Evolutionary conservation across 2,329 filamentous ascomycete genomes (phyloP).

Genomic region (Dothideomycetidae sp.): DNA sequence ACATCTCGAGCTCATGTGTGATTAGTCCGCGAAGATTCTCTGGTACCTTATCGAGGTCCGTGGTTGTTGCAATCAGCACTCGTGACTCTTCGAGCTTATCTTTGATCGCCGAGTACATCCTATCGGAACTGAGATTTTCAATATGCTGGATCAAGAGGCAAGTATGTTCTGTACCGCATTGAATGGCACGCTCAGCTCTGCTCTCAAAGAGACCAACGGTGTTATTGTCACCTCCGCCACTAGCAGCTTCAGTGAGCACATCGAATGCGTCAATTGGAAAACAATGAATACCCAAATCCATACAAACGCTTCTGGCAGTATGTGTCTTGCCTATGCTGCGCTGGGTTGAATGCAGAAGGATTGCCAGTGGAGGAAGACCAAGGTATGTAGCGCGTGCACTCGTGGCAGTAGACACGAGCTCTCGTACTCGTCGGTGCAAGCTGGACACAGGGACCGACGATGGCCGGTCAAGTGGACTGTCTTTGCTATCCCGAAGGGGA

Average conservation of each 20-base stretch:
- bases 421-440: conserved; percentile 52
- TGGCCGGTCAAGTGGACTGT: conserved; percentile 29
- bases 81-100: conserved; percentile 67
- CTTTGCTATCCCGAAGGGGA: conserved; percentile 40
- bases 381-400: conserved; percentile 76
- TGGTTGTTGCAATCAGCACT: conserved; percentile 84
- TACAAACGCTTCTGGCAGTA: conserved; percentile 59
- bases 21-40: conserved; percentile 83
- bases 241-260: conserved; percentile 79
- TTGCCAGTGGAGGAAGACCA: conserved; percentile 73
- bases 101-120: conserved; percentile 72
- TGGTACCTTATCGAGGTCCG: conserved; percentile 85
- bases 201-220: conserved; percentile 83
- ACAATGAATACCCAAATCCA: conserved; percentile 78
- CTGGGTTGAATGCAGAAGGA: conserved; percentile 82
- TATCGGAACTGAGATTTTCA: conserved; percentile 79
- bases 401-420: conserved; percentile 76
- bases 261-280: conserved; percentile 88
- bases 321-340: conserved; percentile 86
- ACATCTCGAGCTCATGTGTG: conserved; percentile 89
- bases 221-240: conserved; percentile 80
- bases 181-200: conserved; percentile 74
- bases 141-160: conserved; percentile 78
- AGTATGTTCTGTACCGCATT: conserved; percentile 72
- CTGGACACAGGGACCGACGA: conserved; percentile 31